Conservation (phyloP, 2,329 filamentous ascomycete genomes). For the Ceratocystis alfenasii region DNA sequence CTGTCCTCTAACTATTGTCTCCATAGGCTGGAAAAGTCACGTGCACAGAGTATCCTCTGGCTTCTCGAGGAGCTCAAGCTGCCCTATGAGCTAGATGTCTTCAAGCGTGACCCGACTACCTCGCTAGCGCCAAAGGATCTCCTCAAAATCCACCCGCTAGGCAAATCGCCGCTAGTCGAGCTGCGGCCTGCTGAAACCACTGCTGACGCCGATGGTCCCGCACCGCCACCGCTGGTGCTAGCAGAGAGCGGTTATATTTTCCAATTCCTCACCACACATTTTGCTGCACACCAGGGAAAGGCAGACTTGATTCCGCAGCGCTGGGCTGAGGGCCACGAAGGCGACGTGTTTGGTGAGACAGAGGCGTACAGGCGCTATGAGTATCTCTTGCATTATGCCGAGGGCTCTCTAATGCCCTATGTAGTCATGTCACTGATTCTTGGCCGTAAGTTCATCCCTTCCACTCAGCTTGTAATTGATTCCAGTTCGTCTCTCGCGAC, state of each 20-base stretch:
- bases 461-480: no score
- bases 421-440: slow-evolving; percentile 55
- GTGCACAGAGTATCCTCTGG: slow-evolving; percentile 74
- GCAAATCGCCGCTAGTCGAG: slow-evolving; percentile 71
- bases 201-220: neutral
- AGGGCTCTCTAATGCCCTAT: slow-evolving; percentile 69
- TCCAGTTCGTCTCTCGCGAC: neutral
- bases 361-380: slow-evolving; percentile 48
- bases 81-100: slow-evolving; percentile 67
- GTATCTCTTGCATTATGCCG: slow-evolving; percentile 71
- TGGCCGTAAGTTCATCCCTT: slow-evolving; percentile 30
- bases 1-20: slow-evolving; percentile 4
- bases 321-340: slow-evolving; percentile 48
- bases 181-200: slow-evolving; percentile 35
- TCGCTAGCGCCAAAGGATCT: slow-evolving; percentile 64
- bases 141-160: slow-evolving; percentile 67
- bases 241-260: slow-evolving; percentile 73
- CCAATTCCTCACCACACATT: slow-evolving; percentile 68
- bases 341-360: slow-evolving; percentile 47
- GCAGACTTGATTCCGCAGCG: slow-evolving; percentile 38
- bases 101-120: slow-evolving; percentile 52
- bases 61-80: slow-evolving; percentile 72
- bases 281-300: slow-evolving; percentile 27
- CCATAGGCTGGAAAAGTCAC: slow-evolving; percentile 66
- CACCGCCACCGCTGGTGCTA: slow-evolving; percentile 44